Evolutionary conservation across 140 eudicot genomes (phyloP).

Genomic region (Bidens hawaiensis): DNA sequence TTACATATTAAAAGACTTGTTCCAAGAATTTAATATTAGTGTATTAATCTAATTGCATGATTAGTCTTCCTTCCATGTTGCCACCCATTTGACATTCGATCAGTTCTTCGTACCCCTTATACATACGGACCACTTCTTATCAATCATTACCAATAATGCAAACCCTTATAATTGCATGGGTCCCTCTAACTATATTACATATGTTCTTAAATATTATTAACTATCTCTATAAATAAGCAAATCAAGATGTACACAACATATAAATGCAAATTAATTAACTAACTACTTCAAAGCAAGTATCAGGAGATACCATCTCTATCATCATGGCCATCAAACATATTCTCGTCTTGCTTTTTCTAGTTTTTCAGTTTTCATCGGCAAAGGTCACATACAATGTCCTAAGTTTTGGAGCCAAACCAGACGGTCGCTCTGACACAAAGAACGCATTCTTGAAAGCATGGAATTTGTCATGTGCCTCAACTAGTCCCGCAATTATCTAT

Average conservation of each 20-base stretch:
- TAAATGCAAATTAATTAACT: not conserved
- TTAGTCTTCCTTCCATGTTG: constrained; percentile 25
- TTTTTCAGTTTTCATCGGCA: constrained; percentile 17
- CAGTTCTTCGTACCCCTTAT: constrained; percentile 7
- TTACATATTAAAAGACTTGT: constrained; percentile 2
- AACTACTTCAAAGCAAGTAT: not conserved
- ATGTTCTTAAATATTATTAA: not conserved
- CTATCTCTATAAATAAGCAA: constrained; percentile 16
- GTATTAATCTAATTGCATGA: constrained; percentile 22
- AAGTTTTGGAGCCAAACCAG: constrained; percentile 24
- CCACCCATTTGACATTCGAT: constrained; percentile 15
- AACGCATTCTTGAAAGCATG: constrained; percentile 38
- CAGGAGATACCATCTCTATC: not conserved
- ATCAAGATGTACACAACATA: not conserved
- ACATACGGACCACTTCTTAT: constrained; percentile 24
- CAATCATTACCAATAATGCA: constrained; percentile 16
- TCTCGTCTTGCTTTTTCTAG: constrained; percentile 1
- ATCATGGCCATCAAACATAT: constrained; percentile 19
- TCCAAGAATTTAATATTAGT: not conserved
- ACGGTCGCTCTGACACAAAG: constrained; percentile 27
- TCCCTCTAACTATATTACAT: not conserved
- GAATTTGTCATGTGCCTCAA: constrained; percentile 30
- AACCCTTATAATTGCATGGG: not conserved
- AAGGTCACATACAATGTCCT: constrained; percentile 28
- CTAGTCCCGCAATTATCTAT: constrained; percentile 28